A percentile compares a stretch with the other conserved stretches of the same genome.
Conservation (phyloP, 306 rosid species). For the Trifolium dubium region DNA sequence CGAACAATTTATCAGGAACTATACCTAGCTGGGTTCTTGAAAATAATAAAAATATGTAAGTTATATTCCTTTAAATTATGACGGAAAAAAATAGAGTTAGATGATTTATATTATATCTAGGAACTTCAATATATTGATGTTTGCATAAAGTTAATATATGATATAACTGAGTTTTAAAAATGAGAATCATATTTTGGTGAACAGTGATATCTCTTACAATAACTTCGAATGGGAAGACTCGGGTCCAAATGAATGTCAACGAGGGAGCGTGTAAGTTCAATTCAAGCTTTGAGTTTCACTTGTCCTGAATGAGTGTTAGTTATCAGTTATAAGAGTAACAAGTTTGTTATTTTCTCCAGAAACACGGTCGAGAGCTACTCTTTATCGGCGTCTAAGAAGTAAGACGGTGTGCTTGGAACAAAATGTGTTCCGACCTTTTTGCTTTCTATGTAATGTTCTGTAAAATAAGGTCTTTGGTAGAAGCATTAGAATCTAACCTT, state of each 20-base stretch:
- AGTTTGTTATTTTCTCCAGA: constrained; percentile 57
- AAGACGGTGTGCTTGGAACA: constrained; percentile 45
- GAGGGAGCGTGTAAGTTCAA: constrained; percentile 76
- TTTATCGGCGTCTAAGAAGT: constrained; percentile 58
- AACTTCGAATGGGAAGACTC: constrained; percentile 78
- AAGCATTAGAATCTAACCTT: constrained; percentile 27
- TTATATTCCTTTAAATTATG: constrained; percentile 6
- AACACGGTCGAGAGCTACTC: constrained; percentile 88
- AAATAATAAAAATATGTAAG: constrained; percentile 67
- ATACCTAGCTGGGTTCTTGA: constrained; percentile 70
- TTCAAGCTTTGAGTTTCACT: constrained; percentile 20
- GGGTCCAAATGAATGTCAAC: constrained; percentile 70
- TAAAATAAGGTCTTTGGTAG: constrained; percentile 26
- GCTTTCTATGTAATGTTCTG: constrained; percentile 13
- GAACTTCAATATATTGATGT: constrained; percentile 28
- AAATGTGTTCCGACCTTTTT: constrained; percentile 26
- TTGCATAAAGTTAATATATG: constrained; percentile 18
- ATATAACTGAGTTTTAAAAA: neutral
- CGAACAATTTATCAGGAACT: constrained; percentile 73
- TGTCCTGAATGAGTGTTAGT: neutral
- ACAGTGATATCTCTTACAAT: constrained; percentile 85
- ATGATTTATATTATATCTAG: neutral
- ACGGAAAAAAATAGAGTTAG: neutral
- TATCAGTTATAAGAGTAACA: constrained; percentile 32
- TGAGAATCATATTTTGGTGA: constrained; percentile 45